Base-by-base conservation (phyloP, 1,284 basidiomycete genomes). In the Leccinum pachyderme region DNA sequence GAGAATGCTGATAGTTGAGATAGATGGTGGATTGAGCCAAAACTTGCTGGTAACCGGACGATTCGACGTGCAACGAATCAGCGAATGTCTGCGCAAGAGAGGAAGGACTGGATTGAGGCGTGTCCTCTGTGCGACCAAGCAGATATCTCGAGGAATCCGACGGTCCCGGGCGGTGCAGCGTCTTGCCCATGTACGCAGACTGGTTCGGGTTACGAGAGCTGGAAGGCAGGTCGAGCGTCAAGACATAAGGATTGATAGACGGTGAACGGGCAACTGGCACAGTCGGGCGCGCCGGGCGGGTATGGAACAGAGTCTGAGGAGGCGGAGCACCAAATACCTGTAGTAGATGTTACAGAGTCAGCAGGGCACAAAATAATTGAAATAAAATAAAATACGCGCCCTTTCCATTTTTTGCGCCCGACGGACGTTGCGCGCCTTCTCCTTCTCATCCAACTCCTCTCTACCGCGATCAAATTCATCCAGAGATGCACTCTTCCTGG, bases 401-500 rank as follows among this genome's bases (percentile, higher is more conserved):
- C 87, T 86, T 71, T 91, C 88, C 88, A 92, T 91, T 73, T 92
- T 92, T 63, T 85, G 77, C 31, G 89, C 89, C 48, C 89, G 74
- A 52, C 84, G 78, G 48, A 92, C 89, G 63, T 87, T 89, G 65
- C 87, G 79, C 13, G 86, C 85, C 72, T 89, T 89, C 66, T 91
- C 89, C 59, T 74, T 77, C 28, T 82, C 81, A 59, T 82, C 79
- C 48, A 91, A 75, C 55, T 87, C 83, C 64, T 84, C 86, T 69
- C 81, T 84, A 50, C 84, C 68, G 37, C 87, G 76, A 59, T 89
- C 87, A 47, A 80, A 68, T 27, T 81, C 77, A 53, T 81, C 79
- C 13, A 75, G 72, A 45, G 78, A 66, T 45, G 77, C 77, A 27
- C 77, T 41, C 37, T 41, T 75, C 53, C 50, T 68, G 49, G 51